A percentile compares a stretch with the other conserved stretches of the same genome.
phyloP scores from a whole-genome alignment of 345 rosid species.

The Pugionium cornutum region DNA sequence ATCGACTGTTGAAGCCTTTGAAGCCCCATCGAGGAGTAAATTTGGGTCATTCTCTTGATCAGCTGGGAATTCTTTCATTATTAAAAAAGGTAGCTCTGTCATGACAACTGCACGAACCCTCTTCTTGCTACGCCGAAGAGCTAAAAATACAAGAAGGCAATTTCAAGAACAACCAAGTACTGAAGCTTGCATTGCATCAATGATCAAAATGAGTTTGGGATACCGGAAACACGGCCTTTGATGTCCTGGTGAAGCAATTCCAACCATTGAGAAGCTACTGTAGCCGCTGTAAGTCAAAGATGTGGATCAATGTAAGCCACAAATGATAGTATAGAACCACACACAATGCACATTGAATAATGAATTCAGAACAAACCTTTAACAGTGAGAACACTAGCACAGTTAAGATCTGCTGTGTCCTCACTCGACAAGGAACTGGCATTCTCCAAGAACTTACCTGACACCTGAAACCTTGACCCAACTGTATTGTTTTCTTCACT shows the following conservation, averaged over 20 bases:
- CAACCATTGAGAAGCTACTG: conserved; percentile 91
- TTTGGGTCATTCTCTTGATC: conserved; percentile 53
- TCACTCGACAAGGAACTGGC: conserved; percentile 27
- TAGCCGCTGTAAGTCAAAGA: conserved; percentile 67
- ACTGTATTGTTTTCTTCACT: conserved; percentile 30
- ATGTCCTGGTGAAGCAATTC: conserved; percentile 88
- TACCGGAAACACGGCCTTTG: conserved; percentile 86
- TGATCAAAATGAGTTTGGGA: not conserved
- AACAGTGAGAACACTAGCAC: conserved; percentile 40
- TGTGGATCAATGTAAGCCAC: conserved; percentile 16
- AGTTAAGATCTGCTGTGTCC: conserved; percentile 27
- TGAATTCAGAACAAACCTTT: conserved; percentile 35
- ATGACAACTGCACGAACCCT: conserved; percentile 71
- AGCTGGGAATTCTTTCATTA: conserved; percentile 67
- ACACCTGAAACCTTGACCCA: conserved; percentile 22
- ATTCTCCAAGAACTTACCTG: conserved; percentile 25
- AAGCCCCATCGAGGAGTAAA: conserved; percentile 38
- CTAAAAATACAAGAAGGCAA: conserved; percentile 43
- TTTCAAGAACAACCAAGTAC: conserved; percentile 12
- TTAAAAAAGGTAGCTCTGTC: conserved; percentile 75
- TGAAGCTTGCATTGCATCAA: conserved; percentile 4
- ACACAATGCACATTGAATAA: not conserved
- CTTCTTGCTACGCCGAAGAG: conserved; percentile 86
- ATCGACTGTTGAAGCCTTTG: conserved; percentile 37
- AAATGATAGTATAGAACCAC: not conserved